Base-by-base conservation (phyloP, 2,329 filamentous ascomycete species). In the Ceratocystis alfenasii region DNA sequence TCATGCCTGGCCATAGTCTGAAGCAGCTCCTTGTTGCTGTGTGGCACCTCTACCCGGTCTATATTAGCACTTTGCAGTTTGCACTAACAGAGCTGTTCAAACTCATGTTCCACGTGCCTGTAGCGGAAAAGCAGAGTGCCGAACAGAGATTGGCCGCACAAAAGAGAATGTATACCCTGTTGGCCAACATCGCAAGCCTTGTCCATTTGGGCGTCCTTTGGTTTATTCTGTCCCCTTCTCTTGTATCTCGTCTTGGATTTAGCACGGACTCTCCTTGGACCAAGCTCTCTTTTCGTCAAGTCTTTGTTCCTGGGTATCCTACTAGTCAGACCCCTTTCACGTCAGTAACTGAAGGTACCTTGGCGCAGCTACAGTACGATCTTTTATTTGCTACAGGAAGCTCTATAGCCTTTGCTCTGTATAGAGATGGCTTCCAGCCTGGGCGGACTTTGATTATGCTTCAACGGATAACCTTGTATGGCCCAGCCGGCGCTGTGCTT, bases 31-130 rank as follows among this genome's bases (percentile, higher is more conserved):
- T 68, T 1, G 53, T 72, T 8, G 70, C 68, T 1, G 20, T 69
- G 1, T 72, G 71, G 71, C 70, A 71, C 33, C 48, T 67, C 15
- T 71, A 71, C 50, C 71, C 71, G 0, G 8, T 71, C 8, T 70
- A 67, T 60, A 68, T 70, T 7, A 55, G 63, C 46, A 4, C 68
- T 2, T 22, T 48, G 2, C 70, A 71, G 22, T 36, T 59, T 10
- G 3, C 68, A 22, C 61, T 69, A 6, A 60, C 69, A 5, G 25
- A n/a, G 1, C 5, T 68, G 22, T 3, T 66, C 5, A 48, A 59
- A 20, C 15, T 65, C 17, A 30, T 60, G 17, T 30, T 44, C 33
- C 57, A 62, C 28, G 33, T 67, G 1, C 66, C 66, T 5, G 10
- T 22, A 15, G 20, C 64, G 5, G 46, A 28, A 7, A 62, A 36